Conservation (phyloP, 2,329 filamentous ascomycete genomes). For the Colletotrichum orchidophilum region DNA sequence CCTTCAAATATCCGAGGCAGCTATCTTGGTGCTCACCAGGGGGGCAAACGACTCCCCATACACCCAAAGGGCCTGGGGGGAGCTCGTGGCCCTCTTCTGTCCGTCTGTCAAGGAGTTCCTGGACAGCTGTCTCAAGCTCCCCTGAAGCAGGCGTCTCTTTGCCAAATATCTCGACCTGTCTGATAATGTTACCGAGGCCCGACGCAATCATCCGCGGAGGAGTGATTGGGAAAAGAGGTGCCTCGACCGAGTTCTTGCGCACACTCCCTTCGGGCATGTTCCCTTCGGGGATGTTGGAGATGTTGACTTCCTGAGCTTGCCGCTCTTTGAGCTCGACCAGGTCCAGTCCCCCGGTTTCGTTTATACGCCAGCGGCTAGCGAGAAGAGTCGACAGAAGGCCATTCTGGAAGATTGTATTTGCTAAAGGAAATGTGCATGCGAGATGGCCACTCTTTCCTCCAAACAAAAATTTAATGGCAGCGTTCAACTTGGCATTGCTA, state of each 20-base stretch:
- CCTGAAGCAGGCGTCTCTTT: constrained; percentile 69
- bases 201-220: constrained; percentile 68
- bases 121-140: constrained; percentile 75
- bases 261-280: constrained; percentile 30
- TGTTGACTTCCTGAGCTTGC: constrained; percentile 48
- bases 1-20: background rate
- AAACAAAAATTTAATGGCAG: constrained; percentile 17
- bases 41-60: constrained; percentile 79
- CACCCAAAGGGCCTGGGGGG: constrained; percentile 61
- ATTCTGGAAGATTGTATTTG: constrained; percentile 82
- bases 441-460: constrained; percentile 23
- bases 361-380: constrained; percentile 51
- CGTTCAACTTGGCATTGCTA: constrained; percentile 16
- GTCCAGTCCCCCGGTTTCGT: constrained; percentile 35
- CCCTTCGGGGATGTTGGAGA: no score
- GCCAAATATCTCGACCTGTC: constrained; percentile 63
- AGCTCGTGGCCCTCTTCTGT: constrained; percentile 42
- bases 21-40: constrained; percentile 37
- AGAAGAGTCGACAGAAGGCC: constrained; percentile 69
- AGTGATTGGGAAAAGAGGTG: constrained; percentile 70
- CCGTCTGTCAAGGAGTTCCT: constrained; percentile 62
- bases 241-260: constrained; percentile 26
- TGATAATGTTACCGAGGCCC: constrained; percentile 82
- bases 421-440: constrained; percentile 69
- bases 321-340: constrained; percentile 45